These are phyloP conservation scores for Paramecium caudatum DNA, from an alignment of 73 alveolate genomes.

Conservation along the genomic window DNA sequence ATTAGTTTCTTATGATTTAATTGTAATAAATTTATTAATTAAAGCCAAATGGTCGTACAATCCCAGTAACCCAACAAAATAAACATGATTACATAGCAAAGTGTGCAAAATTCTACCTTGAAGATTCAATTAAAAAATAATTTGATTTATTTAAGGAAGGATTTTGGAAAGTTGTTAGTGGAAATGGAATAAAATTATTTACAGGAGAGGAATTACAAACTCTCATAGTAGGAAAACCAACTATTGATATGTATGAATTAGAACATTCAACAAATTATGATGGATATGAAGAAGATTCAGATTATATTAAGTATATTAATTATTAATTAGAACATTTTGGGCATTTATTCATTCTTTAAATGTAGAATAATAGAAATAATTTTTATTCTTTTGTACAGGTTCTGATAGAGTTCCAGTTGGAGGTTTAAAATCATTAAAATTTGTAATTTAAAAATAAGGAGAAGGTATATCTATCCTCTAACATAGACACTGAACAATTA, in stretches of 20 bases:
- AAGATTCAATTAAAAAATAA: conserved; percentile 84
- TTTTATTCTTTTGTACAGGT: conserved; percentile 87
- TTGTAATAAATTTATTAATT: neutral
- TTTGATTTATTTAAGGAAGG: conserved; percentile 81
- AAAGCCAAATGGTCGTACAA: conserved; percentile 87
- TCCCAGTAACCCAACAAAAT: conserved; percentile 88
- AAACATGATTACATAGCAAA: conserved; percentile 91
- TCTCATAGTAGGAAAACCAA: conserved; percentile 69
- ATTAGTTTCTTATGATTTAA: neutral
- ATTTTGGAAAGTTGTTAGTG: conserved; percentile 61
- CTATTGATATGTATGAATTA: conserved; percentile 75
- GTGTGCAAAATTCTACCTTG: conserved; percentile 89
- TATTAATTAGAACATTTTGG: conserved; percentile 83
- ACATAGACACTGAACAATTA: conserved; percentile 82
- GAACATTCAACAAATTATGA: conserved; percentile 78
- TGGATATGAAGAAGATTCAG: conserved; percentile 76
- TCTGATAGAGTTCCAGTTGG: conserved; percentile 87
- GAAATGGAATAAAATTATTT: conserved; percentile 59
- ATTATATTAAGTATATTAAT: conserved; percentile 3
- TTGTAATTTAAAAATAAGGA: conserved; percentile 82
- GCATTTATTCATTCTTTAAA: conserved; percentile 82
- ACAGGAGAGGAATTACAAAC: conserved; percentile 59
- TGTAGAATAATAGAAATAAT: conserved; percentile 79
- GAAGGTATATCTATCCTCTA: conserved; percentile 50
- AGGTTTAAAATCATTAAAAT: conserved; percentile 81